Evolutionary conservation across 139 green algal genomes (phyloP).

Genomic region (Astrephomene gubernaculifera): DNA sequence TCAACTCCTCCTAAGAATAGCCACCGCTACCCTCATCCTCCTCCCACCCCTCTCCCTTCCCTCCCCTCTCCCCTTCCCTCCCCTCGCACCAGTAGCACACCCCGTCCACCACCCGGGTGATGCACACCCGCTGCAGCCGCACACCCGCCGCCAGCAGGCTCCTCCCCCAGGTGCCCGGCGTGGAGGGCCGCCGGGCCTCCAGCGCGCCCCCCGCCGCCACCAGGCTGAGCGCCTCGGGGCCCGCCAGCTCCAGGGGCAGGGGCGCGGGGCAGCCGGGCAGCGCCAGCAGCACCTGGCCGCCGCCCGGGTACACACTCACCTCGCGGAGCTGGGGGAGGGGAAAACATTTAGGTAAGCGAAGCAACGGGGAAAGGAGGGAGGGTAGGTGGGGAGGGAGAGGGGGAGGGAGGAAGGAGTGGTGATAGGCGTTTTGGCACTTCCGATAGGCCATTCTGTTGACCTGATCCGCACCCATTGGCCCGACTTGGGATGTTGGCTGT

Average conservation of each 20-base stretch:
- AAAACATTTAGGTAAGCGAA: too few species aligned
- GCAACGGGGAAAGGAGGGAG: neutral
- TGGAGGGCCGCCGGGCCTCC: slow-evolving; percentile 35
- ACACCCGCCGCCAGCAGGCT: slow-evolving; percentile 20
- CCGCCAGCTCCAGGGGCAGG: slow-evolving; percentile 16
- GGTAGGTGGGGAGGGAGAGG: neutral
- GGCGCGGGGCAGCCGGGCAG: neutral
- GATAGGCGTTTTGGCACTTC: too few species aligned
- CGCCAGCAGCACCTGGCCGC: slow-evolving; percentile 28
- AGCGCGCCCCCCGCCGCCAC: slow-evolving; percentile 24
- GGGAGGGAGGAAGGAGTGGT: too few species aligned
- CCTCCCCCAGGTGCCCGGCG: slow-evolving; percentile 28
- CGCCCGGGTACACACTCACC: slow-evolving; percentile 37
- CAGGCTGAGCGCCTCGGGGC: slow-evolving; percentile 34
- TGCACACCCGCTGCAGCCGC: slow-evolving; percentile 37
- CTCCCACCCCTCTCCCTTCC: neutral
- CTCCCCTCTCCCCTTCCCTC: neutral
- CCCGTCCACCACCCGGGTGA: slow-evolving; percentile 40
- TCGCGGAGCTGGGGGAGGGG: slow-evolving; percentile 4
- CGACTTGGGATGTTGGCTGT: too few species aligned
- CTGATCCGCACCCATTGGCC: too few species aligned
- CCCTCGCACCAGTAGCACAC: slow-evolving; percentile 14
- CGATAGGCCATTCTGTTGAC: too few species aligned
- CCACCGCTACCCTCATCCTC: neutral
- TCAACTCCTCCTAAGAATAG: too few species aligned